These are phyloP conservation scores for Huntiella savannae DNA, from an alignment of 2,329 filamentous ascomycete genomes.

Conservation along the genomic window DNA sequence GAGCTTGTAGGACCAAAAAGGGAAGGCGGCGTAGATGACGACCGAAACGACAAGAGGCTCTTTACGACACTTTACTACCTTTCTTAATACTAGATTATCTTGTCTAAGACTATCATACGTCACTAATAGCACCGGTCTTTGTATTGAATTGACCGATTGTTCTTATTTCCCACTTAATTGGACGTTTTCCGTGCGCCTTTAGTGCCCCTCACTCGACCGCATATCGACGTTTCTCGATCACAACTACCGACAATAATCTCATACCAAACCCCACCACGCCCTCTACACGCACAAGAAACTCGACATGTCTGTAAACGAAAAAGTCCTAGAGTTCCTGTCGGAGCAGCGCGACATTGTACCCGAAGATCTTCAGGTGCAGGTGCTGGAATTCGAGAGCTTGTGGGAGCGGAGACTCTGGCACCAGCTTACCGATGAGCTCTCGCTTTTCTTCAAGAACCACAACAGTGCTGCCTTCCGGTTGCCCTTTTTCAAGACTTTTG, in stretches of 20 bases:
- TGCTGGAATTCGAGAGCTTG: conserved; percentile 83
- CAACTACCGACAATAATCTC: neutral
- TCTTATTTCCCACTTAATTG: neutral
- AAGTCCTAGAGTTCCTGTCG: conserved; percentile 78
- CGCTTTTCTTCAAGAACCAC: conserved; percentile 71
- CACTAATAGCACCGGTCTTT: neutral
- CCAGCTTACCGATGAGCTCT: conserved; percentile 77
- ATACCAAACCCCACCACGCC: neutral
- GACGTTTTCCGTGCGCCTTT: neutral
- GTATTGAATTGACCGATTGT: neutral
- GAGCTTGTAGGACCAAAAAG: conserved; percentile 8
- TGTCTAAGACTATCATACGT: no score
- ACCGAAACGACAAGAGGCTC: neutral
- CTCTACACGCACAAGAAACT: conserved; percentile 3
- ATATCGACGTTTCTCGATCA: neutral
- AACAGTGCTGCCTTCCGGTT: conserved; percentile 71
- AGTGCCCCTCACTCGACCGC: no score
- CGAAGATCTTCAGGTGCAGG: conserved; percentile 69
- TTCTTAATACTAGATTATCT: no score
- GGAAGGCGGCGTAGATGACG: neutral
- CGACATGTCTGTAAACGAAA: conserved; percentile 34
- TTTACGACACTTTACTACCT: no score
- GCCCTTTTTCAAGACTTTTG: conserved; percentile 82
- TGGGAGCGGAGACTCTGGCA: conserved; percentile 99
- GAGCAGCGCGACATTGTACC: conserved; percentile 78